phyloP scores from a whole-genome alignment of 495 filamentous ascomycete genomes.

The Penicillium roqueforti region DNA sequence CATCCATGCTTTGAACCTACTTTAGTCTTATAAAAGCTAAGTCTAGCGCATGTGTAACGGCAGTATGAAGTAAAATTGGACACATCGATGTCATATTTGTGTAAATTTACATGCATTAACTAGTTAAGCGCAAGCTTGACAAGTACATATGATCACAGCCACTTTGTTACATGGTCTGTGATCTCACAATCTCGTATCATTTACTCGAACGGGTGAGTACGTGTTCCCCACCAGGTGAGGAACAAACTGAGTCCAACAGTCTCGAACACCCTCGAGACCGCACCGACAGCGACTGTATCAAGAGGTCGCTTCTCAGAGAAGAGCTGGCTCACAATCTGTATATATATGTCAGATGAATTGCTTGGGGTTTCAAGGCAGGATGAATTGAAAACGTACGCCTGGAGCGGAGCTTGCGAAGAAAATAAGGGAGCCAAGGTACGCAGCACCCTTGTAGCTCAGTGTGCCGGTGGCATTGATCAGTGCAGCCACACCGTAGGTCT shows the following conservation, averaged over 20 bases:
- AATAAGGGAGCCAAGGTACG: conserved; percentile 85
- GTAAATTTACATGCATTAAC: conserved; percentile 9
- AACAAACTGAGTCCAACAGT: conserved; percentile 88
- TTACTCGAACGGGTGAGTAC: conserved; percentile 77
- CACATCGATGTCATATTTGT: conserved; percentile 1
- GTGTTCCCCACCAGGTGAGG: conserved; percentile 96
- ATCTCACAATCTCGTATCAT: conserved; percentile 1
- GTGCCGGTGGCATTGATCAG: conserved; percentile 94
- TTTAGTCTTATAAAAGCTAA: too few species aligned
- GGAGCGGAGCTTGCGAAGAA: conserved; percentile 90
- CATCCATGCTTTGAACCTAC: too few species aligned
- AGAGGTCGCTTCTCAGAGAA: conserved; percentile 86
- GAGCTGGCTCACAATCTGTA: conserved; percentile 77
- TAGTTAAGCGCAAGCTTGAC: neutral
- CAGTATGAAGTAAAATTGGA: neutral
- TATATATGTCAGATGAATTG: neutral
- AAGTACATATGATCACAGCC: neutral
- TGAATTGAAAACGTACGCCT: conserved; percentile 56
- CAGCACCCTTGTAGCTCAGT: conserved; percentile 91
- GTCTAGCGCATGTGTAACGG: neutral
- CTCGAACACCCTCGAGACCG: conserved; percentile 79
- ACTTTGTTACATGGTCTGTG: neutral
- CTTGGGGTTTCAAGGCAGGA: neutral
- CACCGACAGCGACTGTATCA: conserved; percentile 83
- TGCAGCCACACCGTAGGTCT: conserved; percentile 92